Base-by-base conservation (phyloP, 768 basidiomycete genomes). In the Royoungia palumana region DNA sequence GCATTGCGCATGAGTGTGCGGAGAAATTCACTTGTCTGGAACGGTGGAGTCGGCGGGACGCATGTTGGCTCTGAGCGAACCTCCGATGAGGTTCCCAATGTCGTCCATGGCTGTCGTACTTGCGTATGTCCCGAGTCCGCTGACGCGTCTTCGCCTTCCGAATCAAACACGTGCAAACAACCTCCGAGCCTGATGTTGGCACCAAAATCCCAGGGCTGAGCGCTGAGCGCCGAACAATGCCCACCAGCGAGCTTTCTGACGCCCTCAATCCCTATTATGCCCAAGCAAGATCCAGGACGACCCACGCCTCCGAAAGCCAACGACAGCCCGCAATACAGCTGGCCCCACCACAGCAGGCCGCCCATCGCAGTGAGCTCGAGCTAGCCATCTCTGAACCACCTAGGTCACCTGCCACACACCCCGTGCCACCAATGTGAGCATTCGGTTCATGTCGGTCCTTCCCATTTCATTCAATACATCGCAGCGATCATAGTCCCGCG, bases 211-310 rank as follows among this genome's bases (percentile, higher is more conserved):
- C 36, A 37, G 41, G 35, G 32, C 42, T 35, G 36, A n/a, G n/a
- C n/a, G n/a, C n/a, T n/a, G n/a, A n/a, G n/a, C n/a, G n/a, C n/a
- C n/a, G n/a, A 28, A 44, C 12, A 32, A 84, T 83, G 83, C 71
- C 77, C 57, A 76, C 80, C 51, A 89, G 85, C 71, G 85, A 89
- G 66, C 80, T 89, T 48, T 83, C 83, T 9, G 81, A 89, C 62
- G 87, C 87, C 6, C 81, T 89, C 58, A 89, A 89, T 64, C 86
- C 86, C 11, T 72, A 81, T 61, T 73, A 78, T 49, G 74, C 72
- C 30, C 77, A 78, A 44, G 58, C 70, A 16, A 69, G 76, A 52
- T 55, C 65, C 17, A 64, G 73, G 35, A 49, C 61, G 3, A 50
- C 60, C 0, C 55, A 58, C 9, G 35, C 17, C n/a, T 25, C 51